Evolutionary conservation across 257 asterid species (phyloP), one percentile per base, ranked within the genome.

Genomic region (Scutellaria baicalensis): DNA sequence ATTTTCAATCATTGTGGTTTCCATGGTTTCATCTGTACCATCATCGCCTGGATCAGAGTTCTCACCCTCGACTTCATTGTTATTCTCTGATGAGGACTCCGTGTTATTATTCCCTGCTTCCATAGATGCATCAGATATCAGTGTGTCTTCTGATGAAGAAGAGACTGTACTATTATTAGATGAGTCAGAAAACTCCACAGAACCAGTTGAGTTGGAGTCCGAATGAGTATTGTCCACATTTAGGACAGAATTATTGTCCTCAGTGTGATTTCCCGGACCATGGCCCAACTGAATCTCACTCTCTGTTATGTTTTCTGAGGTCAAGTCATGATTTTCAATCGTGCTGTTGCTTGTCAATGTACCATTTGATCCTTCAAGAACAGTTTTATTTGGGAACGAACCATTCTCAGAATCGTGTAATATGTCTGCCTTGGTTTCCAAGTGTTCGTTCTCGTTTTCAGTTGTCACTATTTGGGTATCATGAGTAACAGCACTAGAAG

Each of bases 401-500:
- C 56, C 76, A 57, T 60, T 77, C 71, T 61, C 75, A 2, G 59
- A 71, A 31, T 61, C 33, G 13, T 68, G 79, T 33, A 48, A 48
- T 42, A 9, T 17, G 59, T 58, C 77, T 48, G 16, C 66, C 60
- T 78, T 75, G 71, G 52, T 69, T 56, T 70, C 80, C 84, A 72
- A 60, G 70, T 47, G 66, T 44, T 68, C 78, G 13, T 76, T 79
- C 68, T 62, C 90, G 27, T 68, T 80, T 78, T 79, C 93, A 31
- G 61, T 38, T 16, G 71, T 33, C 13, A 9, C 64, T 3, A 16
- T 64, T 69, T 68, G 86, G 10, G 82, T 35, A 69, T 82, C 86
- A 68, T 84, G 95, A 10, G 91, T 84, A 71, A 94, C 99, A n/a
- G 96, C 97, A 82, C 97, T 91, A 33, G 99, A 94, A 66, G 99